Evolutionary conservation across 306 rosid species (phyloP), one percentile per base, ranked within the genome.

Genomic region (Coriaria nepalensis): DNA sequence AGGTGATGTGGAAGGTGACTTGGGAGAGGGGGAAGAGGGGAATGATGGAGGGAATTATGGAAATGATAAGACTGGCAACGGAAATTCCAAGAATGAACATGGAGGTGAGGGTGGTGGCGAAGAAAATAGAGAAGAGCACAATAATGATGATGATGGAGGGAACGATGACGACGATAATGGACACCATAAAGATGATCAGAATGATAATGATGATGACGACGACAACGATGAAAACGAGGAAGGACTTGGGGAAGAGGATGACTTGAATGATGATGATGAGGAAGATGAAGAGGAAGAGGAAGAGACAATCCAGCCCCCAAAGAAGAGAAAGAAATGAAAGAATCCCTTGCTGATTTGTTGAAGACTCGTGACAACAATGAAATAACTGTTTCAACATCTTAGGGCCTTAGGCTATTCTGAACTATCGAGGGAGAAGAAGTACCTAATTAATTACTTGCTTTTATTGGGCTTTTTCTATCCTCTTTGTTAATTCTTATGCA

Each of bases 261-360:
- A 58, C 8, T 49, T 20, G 0, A 57, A 52, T 10, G 60, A 68
- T 13, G 61, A 33, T 4, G 57, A 61, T 13, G 77, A 71, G 13
- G 75, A 52, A 14, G 59, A 56, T 4, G n/a, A 7, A 1, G 65
- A 64, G 6, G 76, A 65, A 0, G 79, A 65, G 5, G 75, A 63
- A 41, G 70, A 62, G 41, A 59, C 74, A 11, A 68, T 73, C 14
- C 75, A 66, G 56, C 79, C 75, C 37, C 75, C 72, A 11, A 68
- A 73, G 68, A 73, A 68, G 75, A 64, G 75, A 53, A 73, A 68
- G 64, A 73, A 68, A 65, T 73, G 69, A 65, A 40, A 34, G 33
- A 2, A 15, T 11, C 7, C 0, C 4, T 2, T 10, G 48, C 40
- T 20, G 33, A 10, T 32, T 4, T 9, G 35, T 9, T 5, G n/a